phyloP scores from a whole-genome alignment of 2,329 filamentous ascomycete genomes.

The Phaeosphaeriaceae sp. region DNA sequence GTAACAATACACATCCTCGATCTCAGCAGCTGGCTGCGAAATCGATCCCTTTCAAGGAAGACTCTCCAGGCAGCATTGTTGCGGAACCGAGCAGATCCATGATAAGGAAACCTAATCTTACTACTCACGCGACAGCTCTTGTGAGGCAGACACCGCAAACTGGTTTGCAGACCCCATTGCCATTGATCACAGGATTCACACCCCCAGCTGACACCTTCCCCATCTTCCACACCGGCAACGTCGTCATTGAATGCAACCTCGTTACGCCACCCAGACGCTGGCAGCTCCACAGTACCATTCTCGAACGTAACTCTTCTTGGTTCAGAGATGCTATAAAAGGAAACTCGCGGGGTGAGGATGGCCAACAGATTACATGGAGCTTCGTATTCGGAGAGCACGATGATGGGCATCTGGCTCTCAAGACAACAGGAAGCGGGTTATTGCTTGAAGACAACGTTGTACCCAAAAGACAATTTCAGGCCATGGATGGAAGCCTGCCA shows the following conservation, averaged over 20 bases:
- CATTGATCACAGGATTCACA: not conserved
- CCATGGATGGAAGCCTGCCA: not conserved
- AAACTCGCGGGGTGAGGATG: not conserved
- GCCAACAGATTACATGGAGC: not conserved
- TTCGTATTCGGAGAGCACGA: slow-evolving; percentile 10
- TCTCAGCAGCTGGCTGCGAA: no score
- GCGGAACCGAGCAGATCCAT: no score
- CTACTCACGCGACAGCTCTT: not conserved
- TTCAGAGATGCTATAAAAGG: slow-evolving; percentile 8
- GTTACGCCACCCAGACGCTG: slow-evolving; percentile 5
- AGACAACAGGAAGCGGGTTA: not conserved
- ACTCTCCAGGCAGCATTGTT: no score
- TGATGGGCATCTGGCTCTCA: slow-evolving; percentile 1
- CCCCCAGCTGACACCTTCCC: slow-evolving; percentile 8
- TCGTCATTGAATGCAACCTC: slow-evolving; percentile 4
- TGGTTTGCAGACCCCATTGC: not conserved
- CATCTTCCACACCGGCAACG: slow-evolving; percentile 6
- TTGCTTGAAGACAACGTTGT: not conserved
- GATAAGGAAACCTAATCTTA: no score
- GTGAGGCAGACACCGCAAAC: not conserved
- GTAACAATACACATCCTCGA: not conserved
- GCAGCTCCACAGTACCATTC: slow-evolving; percentile 19
- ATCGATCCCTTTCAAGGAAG: no score
- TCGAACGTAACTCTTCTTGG: slow-evolving; percentile 21
- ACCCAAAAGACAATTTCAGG: not conserved